Conservation (phyloP, 2,329 filamentous ascomycete species). For the Immersiporthe knoxdaviesiana region DNA sequence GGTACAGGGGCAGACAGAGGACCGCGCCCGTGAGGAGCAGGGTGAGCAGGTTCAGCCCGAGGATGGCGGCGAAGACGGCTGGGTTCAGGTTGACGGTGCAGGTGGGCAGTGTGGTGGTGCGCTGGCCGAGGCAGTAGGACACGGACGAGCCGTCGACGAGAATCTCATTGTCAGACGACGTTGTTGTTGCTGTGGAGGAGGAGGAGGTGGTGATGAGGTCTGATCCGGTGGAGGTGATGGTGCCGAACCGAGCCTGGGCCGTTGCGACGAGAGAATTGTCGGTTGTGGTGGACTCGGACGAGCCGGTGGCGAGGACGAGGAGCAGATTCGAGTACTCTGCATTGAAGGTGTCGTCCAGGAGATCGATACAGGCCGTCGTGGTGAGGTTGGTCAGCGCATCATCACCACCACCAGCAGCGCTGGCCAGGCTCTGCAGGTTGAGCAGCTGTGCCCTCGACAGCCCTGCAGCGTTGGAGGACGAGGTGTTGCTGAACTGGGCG, state of each 20-base stretch:
- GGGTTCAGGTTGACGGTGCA: constrained; percentile 50
- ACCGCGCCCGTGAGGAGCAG: constrained; percentile 39
- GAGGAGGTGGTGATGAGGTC: constrained; percentile 14
- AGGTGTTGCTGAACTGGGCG: constrained; percentile 42
- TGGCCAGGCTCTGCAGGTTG: constrained; percentile 41
- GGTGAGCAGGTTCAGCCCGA: constrained; percentile 47
- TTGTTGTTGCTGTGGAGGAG: no score
- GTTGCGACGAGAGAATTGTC: constrained; percentile 42
- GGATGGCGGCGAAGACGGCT: constrained; percentile 46
- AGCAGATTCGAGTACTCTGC: constrained; percentile 41
- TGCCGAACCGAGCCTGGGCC: constrained; percentile 14
- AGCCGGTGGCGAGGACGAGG: constrained; percentile 38
- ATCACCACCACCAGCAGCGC: constrained; percentile 27
- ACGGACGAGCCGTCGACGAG: constrained; percentile 35
- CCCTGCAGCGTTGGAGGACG: constrained; percentile 40
- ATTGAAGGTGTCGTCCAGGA: constrained; percentile 40
- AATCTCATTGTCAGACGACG: constrained; percentile 19
- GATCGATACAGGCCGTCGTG: constrained; percentile 37
- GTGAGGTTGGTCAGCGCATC: constrained; percentile 39
- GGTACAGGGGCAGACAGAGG: constrained; percentile 36
- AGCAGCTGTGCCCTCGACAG: constrained; percentile 42
- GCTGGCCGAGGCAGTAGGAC: constrained; percentile 41
- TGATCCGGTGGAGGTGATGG: neutral
- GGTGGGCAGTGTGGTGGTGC: constrained; percentile 28
- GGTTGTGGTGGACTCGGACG: constrained; percentile 36